phyloP scores from a whole-genome alignment of 2,329 filamentous ascomycete genomes.

The Byssoonygena ceratinophila region DNA sequence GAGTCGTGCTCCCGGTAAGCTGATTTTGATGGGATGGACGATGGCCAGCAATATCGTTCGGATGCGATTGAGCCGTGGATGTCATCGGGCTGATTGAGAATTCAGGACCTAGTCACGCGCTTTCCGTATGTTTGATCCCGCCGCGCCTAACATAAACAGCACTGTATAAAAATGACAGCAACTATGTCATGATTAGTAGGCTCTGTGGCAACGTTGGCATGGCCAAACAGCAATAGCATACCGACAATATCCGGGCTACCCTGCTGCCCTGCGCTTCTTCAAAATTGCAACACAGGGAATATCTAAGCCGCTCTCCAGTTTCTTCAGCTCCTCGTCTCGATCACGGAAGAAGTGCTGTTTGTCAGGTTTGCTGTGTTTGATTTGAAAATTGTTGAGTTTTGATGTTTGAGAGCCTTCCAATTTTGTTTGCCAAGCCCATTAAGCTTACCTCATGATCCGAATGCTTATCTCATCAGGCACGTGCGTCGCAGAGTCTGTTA shows the following conservation, averaged over 20 bases:
- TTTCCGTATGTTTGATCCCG: background rate
- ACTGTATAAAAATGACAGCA: background rate
- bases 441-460: no score
- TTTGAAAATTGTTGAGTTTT: background rate
- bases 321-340: background rate
- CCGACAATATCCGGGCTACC: background rate
- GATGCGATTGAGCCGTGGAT: conserved; percentile 7
- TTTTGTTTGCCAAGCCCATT: conserved; percentile 6
- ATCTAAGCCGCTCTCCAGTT: background rate
- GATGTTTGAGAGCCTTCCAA: background rate
- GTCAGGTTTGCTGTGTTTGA: conserved; percentile 11
- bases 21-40: conserved; percentile 8
- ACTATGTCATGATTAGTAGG: background rate
- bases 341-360: conserved; percentile 4
- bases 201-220: background rate
- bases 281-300: background rate
- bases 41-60: conserved; percentile 5
- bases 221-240: background rate
- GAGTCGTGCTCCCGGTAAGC: conserved; percentile 6
- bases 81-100: conserved; percentile 5
- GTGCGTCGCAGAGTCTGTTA: no score
- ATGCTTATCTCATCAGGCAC: no score
- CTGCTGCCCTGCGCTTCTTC: background rate
- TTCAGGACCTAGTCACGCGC: background rate
- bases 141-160: background rate